Conservation (phyloP, 192 early-diverging fungal species). For the Anaeromyces robustus region DNA sequence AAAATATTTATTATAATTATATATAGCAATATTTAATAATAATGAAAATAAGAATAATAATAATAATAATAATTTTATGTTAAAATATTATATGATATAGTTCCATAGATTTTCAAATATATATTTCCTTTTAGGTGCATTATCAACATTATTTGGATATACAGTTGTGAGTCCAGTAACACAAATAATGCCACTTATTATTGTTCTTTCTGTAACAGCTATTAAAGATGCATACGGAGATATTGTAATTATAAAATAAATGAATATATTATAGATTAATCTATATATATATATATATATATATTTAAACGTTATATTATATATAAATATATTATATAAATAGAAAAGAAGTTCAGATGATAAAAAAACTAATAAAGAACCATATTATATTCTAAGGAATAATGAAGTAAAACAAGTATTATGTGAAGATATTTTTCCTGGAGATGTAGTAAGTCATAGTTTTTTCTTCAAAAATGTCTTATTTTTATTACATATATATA, state of each 20-base stretch:
- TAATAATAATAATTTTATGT: too few relatives aligned
- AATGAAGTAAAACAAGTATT: background rate
- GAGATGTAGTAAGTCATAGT: background rate
- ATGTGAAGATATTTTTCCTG: background rate
- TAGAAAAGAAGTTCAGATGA: background rate
- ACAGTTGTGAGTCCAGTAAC: background rate
- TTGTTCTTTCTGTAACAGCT: background rate
- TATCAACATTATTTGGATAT: background rate
- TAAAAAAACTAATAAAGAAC: background rate
- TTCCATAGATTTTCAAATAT: background rate
- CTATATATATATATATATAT: too few relatives aligned
- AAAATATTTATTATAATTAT: too few relatives aligned
- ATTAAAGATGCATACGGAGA: background rate
- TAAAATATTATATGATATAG: too few relatives aligned
- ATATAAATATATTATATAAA: background rate
- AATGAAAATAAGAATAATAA: too few relatives aligned
- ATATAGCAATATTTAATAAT: too few relatives aligned
- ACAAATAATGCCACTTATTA: background rate
- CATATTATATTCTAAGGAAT: background rate
- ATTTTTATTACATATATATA: too few relatives aligned
- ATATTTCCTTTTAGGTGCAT: background rate
- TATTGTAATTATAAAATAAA: too few relatives aligned
- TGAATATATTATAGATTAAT: too few relatives aligned
- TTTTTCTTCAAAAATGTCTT: too few relatives aligned
- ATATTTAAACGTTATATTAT: background rate